Evolutionary conservation across 345 rosid genomes (phyloP), one percentile per base, ranked within the genome.

Genomic region (Salix brachista): DNA sequence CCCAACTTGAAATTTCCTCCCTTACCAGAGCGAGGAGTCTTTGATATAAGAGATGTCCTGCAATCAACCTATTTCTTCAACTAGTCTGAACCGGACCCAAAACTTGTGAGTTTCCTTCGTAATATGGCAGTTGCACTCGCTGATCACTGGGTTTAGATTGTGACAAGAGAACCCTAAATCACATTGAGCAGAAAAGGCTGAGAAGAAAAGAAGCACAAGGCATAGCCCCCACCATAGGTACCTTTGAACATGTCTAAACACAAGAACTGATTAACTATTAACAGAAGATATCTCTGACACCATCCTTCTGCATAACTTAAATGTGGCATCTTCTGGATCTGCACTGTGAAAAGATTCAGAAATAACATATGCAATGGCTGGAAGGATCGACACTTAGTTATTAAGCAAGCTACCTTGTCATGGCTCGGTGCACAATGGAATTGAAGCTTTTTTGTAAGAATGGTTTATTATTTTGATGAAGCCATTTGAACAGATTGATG

Each of bases 31-130:
- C 87, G 97, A 71, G 98, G 98, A 61, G 97, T 92, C 83, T 96
- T 96, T 48, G 97, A 96, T 90, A 90, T 96, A 67, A 88, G 54
- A 75, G 93, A 90, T 67, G 98, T 96, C 69, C 72, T 96, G 75
- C 77, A 84, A 70, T 92, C 99, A 32, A 83, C 95, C 39, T 96
- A 94, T 84, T 96, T 96, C 90, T 96, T 96, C 89, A 96, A 96
- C 88, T 96, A 83, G 87, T 78, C 71, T 42, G 78, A 73, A 73
- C 37, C 3, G 17, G 17, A 42, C 13, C 18, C 60, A 46, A 8
- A 36, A 4, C 52, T 56, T 56, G 62, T 23, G 2, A 7, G 62
- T n/a, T 56, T 21, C 21, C 71, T 52, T 41, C 42, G 18, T 12
- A 21, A 65, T 42, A 42, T 61, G 26, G n/a, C 48, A 37, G 58